Evolutionary conservation across 352 stramenopile species (phyloP), one percentile per base, ranked within the genome.

Genomic region (Phytophthora foliorum): DNA sequence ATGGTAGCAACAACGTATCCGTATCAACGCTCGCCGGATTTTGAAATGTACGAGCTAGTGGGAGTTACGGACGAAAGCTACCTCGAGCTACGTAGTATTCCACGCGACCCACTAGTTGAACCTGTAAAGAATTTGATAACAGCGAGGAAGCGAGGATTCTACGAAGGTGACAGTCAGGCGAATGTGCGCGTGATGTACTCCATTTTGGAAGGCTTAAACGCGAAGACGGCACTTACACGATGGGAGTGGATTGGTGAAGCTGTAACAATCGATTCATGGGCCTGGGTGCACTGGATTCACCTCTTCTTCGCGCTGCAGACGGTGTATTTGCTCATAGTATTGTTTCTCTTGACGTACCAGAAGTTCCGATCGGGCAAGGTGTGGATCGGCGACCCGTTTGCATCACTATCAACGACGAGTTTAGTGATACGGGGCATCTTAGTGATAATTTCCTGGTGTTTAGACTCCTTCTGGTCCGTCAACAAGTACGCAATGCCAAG

Each of bases 351-450:
- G 14, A 55, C 57, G 13, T 75, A 76, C 39, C 71, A 62, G 1
- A 80, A 63, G 24, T 2, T 78, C 14, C 42, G 50, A 1, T 42
- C 39, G 0, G 69, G 75, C 10, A 80, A 80, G 16, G 16, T 80
- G n/a, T 82, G 75, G 75, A 59, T 82, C n/a, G 72, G 75, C 17
- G 75, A 78, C 22, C 67, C 75, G 0, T 82, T 82, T 27, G 59
- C 74, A 1, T 65, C 71, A 25, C 50, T 76, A 14, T 80, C 68
- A 2, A 68, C 49, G 10, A 42, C 48, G 17, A 76, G 39, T 11
- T 39, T 78, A 1, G 45, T 71, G 11, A 2, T 71, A 21, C 53
- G 60, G 0, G 63, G 67, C 7, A 24, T 67, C 10, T 3, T 76
- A 8, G 51, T 80, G 3, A 36, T 78, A 0, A 4, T 64, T 2